Percentiles rank a stretch among this genome's conserved stretches.
phyloP scores from a whole-genome alignment of 345 rosid species.

The Dipteronia dyeriana region DNA sequence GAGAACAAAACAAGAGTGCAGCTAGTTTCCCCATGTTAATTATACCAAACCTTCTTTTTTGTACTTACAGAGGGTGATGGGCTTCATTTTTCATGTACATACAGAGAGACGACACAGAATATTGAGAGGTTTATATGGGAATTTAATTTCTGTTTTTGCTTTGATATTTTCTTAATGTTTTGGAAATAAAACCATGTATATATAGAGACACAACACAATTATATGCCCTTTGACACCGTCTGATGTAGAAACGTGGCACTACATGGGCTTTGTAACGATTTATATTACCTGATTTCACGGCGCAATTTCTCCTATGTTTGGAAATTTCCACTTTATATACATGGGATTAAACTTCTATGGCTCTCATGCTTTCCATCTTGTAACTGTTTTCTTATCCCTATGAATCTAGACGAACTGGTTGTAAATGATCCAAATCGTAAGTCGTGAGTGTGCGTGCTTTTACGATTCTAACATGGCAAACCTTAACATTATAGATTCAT shows the following conservation, averaged over 20 bases:
- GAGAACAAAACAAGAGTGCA: conserved; percentile 49
- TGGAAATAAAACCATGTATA: too few species aligned
- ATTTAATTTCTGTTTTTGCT: background rate
- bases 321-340: background rate
- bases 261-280: background rate
- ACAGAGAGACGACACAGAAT: background rate
- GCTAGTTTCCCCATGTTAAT: conserved; percentile 37
- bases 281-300: conserved; percentile 23
- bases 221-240: background rate
- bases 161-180: too few species aligned
- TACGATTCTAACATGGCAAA: too few species aligned
- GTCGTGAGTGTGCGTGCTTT: too few species aligned
- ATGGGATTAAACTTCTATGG: background rate
- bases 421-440: too few species aligned
- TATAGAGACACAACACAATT: too few species aligned
- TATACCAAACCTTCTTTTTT: conserved; percentile 37
- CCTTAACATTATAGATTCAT: too few species aligned
- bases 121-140: background rate
- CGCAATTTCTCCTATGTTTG: conserved; percentile 5
- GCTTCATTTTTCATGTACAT: conserved; percentile 23
- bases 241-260: conserved; percentile 11
- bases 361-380: background rate
- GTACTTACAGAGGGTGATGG: background rate
- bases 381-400: background rate
- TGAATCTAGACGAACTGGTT: background rate